Base-by-base conservation (phyloP, 2,329 filamentous ascomycete genomes). In the Coleophoma eucalyptorum region DNA sequence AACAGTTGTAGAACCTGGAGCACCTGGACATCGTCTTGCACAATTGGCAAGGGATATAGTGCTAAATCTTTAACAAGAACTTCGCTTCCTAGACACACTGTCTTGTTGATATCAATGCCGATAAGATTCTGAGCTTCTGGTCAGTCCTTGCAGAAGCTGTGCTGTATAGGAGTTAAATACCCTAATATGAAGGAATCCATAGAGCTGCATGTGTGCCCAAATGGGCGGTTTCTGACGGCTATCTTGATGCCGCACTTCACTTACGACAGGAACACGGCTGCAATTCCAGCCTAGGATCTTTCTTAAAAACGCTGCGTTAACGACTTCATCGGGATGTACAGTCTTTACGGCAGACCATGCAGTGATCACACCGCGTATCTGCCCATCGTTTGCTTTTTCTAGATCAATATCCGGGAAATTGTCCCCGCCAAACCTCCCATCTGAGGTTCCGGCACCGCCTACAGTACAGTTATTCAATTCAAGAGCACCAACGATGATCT, bases 1-100 rank as follows among this genome's bases (percentile, higher is more conserved):
- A 64, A 63, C 43, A 63, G 48, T 32, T 61, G 58, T n/a, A 64
- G 44, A 45, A 63, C 52, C 31, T 62, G 58, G 43, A 61, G 62
- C 3, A 58, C 48, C 13, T 56, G 50, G 51, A 61, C 58, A 26
- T 62, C 55, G 18, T 60, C 58, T 34, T 54, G 51, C 10, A 64
- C 55, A 26, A 64, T 59, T 6, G 61, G 61, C 18, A 64, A 32
- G 32, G 62, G 61, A 50, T 64, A 62, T 8, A 64, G 33, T 13
- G 52, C 51, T 2, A 64, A 48, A 47, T 63, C 62, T 50, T 50
- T 60, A n/a, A 64, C 62, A 15, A 49, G 49, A 7, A 60, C 33
- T 5, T 40, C 37, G 11, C 21, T 52, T 4, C 48, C 40, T 11
- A 38, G 38, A 26, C 26, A 2, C 43, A 42, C 8, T 46, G 18